Base-by-base conservation (phyloP, 176 grass and related monocot species). In the Oryza punctata region DNA sequence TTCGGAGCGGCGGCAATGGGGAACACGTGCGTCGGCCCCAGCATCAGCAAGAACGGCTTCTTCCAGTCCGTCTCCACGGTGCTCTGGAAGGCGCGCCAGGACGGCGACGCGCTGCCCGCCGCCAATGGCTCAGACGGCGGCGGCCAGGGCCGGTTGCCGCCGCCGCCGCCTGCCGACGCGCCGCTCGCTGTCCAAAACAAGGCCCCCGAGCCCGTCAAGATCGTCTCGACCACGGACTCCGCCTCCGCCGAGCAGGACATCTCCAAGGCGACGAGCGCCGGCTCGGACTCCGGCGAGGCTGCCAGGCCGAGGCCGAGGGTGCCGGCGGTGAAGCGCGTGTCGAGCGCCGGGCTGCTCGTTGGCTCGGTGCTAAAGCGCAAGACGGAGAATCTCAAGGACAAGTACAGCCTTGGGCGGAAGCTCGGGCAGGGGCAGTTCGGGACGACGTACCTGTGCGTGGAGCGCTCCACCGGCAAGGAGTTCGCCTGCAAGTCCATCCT, bases 341-440 rank as follows among this genome's bases (percentile, higher is more conserved):
- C 91, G 0, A 96, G 94, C 78, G 94, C 91, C 21, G 94, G 94
- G 3, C 86, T 96, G 0, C 94, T 93, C 1, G 88, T 90, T 0
- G 94, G 91, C 24, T 96, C 94, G 0, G 94, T 96, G 65, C 87
- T 96, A 24, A 92, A 91, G 88, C 88, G 94, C 35, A 96, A 77
- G 89, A 96, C 91, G 11, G 91, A 93, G 86, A 93, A 81, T 78
- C 72, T 96, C 41, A 96, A 93, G 88, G 94, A 96, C 67, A 90
- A 92, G 83, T 96, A 91, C 88, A 96, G 88, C 86, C 83, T 96
- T 2, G 94, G 94, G 1, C 88, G 94, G 6, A 92, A 92, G 67
- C 88, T 98, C 1, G 95, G 95, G 12, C 95, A 98, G 89, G 95
- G 95, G 15, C 95, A 98, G 80, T 98, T 98, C 61, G 95, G 95